Evolutionary conservation across 176 grass and related monocot species (phyloP).

Genomic region (Cymbopogon citratus): DNA sequence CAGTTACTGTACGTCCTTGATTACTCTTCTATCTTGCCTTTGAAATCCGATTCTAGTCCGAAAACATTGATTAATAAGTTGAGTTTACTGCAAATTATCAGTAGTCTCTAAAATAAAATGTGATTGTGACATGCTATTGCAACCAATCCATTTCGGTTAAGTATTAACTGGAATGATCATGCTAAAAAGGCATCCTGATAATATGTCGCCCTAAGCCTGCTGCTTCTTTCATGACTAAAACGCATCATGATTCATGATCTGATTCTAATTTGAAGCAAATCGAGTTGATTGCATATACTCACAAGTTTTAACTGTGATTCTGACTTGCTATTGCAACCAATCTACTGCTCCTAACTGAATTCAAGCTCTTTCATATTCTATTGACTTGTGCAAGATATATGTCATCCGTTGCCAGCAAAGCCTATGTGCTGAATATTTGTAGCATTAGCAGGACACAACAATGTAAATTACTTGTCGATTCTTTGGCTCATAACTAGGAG

Average conservation of each 20-base stretch:
- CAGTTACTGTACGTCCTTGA: constrained; percentile 40
- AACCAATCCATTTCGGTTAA: background rate
- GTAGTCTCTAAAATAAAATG: background rate
- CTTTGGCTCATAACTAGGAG: background rate
- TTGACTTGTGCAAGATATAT: too few species aligned
- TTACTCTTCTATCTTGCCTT: background rate
- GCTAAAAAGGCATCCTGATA: background rate
- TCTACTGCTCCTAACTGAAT: too few species aligned
- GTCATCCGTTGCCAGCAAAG: too few species aligned
- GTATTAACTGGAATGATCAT: background rate
- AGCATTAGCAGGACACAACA: too few species aligned
- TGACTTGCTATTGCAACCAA: background rate
- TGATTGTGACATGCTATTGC: background rate
- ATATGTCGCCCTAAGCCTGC: background rate
- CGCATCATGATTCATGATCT: background rate
- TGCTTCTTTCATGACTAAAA: background rate
- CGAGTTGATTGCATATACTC: background rate
- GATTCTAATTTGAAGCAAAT: background rate
- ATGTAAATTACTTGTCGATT: background rate
- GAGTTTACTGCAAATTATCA: background rate
- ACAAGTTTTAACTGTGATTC: background rate
- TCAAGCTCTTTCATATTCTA: too few species aligned
- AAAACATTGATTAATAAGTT: background rate
- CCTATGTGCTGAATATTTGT: too few species aligned
- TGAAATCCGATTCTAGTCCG: background rate